Evolutionary conservation across 2,329 filamentous ascomycete genomes (phyloP).

Genomic region (Aureobasidium sp.): DNA sequence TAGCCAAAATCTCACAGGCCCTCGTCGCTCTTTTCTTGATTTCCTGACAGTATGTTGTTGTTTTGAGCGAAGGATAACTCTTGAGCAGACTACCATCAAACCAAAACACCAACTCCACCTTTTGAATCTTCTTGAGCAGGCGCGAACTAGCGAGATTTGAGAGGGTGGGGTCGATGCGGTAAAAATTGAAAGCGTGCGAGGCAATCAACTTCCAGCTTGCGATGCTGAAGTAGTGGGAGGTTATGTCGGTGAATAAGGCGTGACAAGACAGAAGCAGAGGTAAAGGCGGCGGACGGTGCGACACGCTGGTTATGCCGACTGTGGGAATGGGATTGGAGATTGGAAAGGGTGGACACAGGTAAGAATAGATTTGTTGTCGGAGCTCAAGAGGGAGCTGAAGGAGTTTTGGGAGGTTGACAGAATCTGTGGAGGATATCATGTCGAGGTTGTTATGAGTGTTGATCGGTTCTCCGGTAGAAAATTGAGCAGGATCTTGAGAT

Average conservation of each 20-base stretch:
- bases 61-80: conserved; percentile 27
- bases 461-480: background rate
- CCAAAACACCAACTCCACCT: conserved; percentile 29
- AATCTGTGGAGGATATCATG: background rate
- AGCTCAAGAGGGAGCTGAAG: conserved; percentile 38
- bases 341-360: conserved; percentile 26
- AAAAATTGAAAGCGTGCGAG: conserved; percentile 32
- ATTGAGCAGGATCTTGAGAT: background rate
- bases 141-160: conserved; percentile 21
- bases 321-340: conserved; percentile 24
- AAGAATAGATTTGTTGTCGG: conserved; percentile 35
- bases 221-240: conserved; percentile 26
- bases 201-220: conserved; percentile 29
- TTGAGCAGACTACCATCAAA: conserved; percentile 26
- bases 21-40: conserved; percentile 24
- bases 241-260: conserved; percentile 24
- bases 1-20: conserved; percentile 25
- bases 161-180: conserved; percentile 28
- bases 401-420: conserved; percentile 5
- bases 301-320: conserved; percentile 29
- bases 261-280: conserved; percentile 25
- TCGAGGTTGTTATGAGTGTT: background rate
- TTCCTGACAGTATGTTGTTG: conserved; percentile 26
- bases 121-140: conserved; percentile 22
- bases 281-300: conserved; percentile 23